Evolutionary conservation across 2,329 filamentous ascomycete species (phyloP), one percentile per base, ranked within the genome.

Genomic region (Aspergillus texensis): DNA sequence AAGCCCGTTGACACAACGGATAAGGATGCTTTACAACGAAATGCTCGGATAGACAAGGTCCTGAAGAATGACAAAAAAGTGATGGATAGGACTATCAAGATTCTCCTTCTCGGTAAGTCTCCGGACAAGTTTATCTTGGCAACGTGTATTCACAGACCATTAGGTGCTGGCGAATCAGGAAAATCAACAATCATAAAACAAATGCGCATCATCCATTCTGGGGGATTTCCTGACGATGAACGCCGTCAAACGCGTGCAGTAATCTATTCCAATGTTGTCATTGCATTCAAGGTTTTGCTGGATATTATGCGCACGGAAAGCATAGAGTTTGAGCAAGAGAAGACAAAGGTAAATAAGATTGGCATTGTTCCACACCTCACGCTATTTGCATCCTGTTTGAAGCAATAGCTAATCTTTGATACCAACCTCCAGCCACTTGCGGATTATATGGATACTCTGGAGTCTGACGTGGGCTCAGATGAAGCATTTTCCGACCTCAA

Each of bases 111-210:
- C 68, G 94, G 94, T 97, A 85, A 68, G 87, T 79, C 12, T 46
- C 34, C 28, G 12, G 34, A 58, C 48, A 11, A 28, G 12, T 45
- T 11, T n/a, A 53, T 39, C 14, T 16, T 24, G 8, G 4, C 11
- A 14, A 30, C 19, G 30, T 19, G 11, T 52, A 32, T 52, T 52
- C 4, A 52, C 16, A 32, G 8, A 32, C 28, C 1, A 41, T 16
- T 56, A 97, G 94, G 94, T 78, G 94, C 94, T 72, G 94, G 94
- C 75, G 94, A 98, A 81, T 95, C 91, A 63, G 92, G 94, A 69
- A 98, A 98, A 81, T 97, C 94, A 10, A 98, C 94, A 1, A 94
- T 98, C 64, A 87, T 98, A 69, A 98, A 98, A 83, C 94, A 98
- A 84, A 98, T 99, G 95, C 94, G 94, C 78, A 89, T 99, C 79